Conservation (phyloP, 148 eudicot genomes). For the Amaranthus palmeri region DNA sequence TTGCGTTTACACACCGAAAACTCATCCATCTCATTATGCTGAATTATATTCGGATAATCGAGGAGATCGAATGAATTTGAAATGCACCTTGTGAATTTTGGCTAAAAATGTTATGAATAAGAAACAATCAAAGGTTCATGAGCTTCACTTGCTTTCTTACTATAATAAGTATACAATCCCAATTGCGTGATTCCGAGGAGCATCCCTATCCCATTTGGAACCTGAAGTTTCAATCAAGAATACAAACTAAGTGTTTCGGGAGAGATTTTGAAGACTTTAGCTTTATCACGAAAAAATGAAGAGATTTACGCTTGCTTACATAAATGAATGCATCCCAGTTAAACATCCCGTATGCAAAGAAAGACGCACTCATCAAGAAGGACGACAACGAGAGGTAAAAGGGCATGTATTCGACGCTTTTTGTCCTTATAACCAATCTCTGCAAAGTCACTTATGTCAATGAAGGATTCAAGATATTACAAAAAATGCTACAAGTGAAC, state of each 20-base stretch:
- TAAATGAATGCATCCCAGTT: slow-evolving; percentile 71
- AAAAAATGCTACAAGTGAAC: neutral
- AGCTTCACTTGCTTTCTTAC: slow-evolving; percentile 36
- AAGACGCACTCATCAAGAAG: slow-evolving; percentile 79
- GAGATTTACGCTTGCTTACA: slow-evolving; percentile 35
- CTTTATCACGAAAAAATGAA: slow-evolving; percentile 1
- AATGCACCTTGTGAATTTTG: slow-evolving; percentile 3
- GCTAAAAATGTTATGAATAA: slow-evolving; percentile 26
- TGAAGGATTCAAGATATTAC: neutral
- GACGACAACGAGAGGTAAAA: slow-evolving; percentile 82
- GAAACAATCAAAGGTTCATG: slow-evolving; percentile 50
- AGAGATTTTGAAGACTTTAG: neutral
- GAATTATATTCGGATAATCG: neutral
- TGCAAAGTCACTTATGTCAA: slow-evolving; percentile 23
- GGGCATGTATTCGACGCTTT: slow-evolving; percentile 90
- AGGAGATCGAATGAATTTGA: neutral
- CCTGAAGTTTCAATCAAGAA: slow-evolving; percentile 42
- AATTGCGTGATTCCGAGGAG: slow-evolving; percentile 59
- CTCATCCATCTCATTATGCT: neutral
- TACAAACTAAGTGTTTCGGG: neutral
- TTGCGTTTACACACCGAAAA: neutral
- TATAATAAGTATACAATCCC: slow-evolving; percentile 48
- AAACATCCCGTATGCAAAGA: slow-evolving; percentile 61
- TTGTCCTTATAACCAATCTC: slow-evolving; percentile 74
- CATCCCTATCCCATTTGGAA: slow-evolving; percentile 83